Percentiles rank a stretch among this genome's conserved stretches.
These are phyloP conservation scores for Cladobotryum mycophilum DNA, from an alignment of 2,329 filamentous ascomycete genomes.

Conservation along the genomic window DNA sequence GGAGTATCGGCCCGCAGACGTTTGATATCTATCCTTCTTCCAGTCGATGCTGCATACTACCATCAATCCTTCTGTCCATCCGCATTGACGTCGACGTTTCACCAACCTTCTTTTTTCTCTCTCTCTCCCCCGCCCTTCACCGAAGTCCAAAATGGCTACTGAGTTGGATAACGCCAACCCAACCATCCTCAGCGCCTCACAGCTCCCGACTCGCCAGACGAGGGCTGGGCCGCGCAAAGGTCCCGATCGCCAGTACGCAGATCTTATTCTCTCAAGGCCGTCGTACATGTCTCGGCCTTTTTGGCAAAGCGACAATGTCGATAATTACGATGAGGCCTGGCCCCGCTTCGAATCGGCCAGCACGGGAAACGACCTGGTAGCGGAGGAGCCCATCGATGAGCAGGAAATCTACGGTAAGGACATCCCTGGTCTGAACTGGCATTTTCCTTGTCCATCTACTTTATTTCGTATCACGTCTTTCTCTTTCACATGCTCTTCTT, in stretches of 20 bases:
- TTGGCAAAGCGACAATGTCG: conserved; percentile 31
- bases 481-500: not conserved
- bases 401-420: conserved; percentile 87
- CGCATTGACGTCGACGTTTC: not conserved
- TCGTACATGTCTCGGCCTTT: conserved; percentile 37
- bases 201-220: conserved; percentile 72
- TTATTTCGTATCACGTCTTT: not conserved
- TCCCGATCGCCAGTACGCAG: conserved; percentile 41
- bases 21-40: too few species aligned
- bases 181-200: conserved; percentile 79
- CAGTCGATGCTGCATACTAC: not conserved
- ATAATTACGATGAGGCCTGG: conserved; percentile 39
- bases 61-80: not conserved
- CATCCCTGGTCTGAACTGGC: not conserved
- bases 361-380: conserved; percentile 50
- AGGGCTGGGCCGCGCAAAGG: conserved; percentile 40
- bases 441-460: not conserved
- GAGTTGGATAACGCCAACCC: conserved; percentile 76
- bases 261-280: conserved; percentile 41
- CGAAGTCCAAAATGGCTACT: conserved; percentile 18
- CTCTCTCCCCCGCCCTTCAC: not conserved
- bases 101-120: too few species aligned
- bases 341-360: conserved; percentile 27
- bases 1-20: too few species aligned
- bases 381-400: conserved; percentile 82